Conservation (phyloP, 345 rosid species). For the Salix caprea region DNA sequence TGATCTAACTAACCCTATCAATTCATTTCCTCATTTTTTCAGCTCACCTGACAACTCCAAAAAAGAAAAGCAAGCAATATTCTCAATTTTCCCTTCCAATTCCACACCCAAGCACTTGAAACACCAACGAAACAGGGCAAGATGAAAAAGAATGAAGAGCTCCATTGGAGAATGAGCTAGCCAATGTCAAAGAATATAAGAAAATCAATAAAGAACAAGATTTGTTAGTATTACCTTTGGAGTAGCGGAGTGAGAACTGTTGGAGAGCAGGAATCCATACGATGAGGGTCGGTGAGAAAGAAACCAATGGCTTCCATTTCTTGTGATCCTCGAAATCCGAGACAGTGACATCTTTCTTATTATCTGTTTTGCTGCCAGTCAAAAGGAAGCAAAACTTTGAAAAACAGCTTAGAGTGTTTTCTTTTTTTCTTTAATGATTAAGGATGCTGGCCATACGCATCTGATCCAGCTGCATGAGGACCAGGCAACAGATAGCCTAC, state of each 20-base stretch:
- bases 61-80: background rate
- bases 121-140: background rate
- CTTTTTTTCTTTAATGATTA: background rate
- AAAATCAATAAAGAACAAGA: background rate
- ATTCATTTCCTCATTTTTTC: background rate
- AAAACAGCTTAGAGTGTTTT: background rate
- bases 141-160: background rate
- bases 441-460: background rate
- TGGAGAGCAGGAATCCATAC: background rate
- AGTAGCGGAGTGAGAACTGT: background rate
- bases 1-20: background rate
- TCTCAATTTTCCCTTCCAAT: background rate
- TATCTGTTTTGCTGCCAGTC: background rate
- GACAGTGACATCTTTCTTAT: background rate
- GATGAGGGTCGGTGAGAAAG: background rate
- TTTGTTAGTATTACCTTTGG: background rate
- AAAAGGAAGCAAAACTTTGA: background rate
- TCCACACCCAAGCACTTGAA: background rate
- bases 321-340: background rate
- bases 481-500: background rate
- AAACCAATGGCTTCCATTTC: background rate
- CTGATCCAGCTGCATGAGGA: background rate
- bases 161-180: no score
- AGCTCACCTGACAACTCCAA: background rate
- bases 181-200: background rate